Base-by-base conservation (phyloP, 148 eudicot species). In the Silene uniflora region DNA sequence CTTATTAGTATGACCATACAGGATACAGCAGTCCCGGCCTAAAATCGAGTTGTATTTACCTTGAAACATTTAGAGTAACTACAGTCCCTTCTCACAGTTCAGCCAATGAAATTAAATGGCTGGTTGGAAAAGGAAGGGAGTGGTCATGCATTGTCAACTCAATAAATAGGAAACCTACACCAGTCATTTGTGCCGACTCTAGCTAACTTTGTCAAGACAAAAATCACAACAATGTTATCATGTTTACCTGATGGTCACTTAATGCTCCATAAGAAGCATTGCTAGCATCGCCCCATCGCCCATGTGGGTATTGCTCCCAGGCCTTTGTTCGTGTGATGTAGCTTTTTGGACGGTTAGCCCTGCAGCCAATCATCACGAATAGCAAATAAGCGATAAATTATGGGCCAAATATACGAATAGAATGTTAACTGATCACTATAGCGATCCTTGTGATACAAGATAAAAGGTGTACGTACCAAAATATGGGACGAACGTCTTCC, bases 291-390 rank as follows among this genome's bases (percentile, higher is more conserved):
- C 93, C 96, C 98, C 97, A 91, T 81, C 97, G 90, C 69, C 97
- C 98, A 71, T 80, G 87, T 75, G 98, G 98, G 79, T 85, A 94
- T 69, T 90, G 90, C 66, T 94, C 97, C 98, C 98, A 94, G 52
- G 87, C 96, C 52, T 73, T 75, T 21, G 98, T 94, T 85, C 98
- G 86, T 65, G 90, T 84, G 27, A 94, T 86, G 81, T 94, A 94
- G 81, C 97, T 91, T 78, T 91, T 94, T 62, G 98, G 97, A 88
- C 98, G 97, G 81, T 94, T 94, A 73, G 97, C 98, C 98, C 97
- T 94, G 77, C 70, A 77, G 68, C 79, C 82, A 77, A 79, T 73
- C 18, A 69, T 27, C 61, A 65, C 70, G 18, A 74, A 61, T 69
- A 27, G 68, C 23, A n/a, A 59, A 68, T 64, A 10, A 73, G 32